Evolutionary conservation across 345 rosid genomes (phyloP), one percentile per base, ranked within the genome.

Genomic region (Eucalyptus curtisii): DNA sequence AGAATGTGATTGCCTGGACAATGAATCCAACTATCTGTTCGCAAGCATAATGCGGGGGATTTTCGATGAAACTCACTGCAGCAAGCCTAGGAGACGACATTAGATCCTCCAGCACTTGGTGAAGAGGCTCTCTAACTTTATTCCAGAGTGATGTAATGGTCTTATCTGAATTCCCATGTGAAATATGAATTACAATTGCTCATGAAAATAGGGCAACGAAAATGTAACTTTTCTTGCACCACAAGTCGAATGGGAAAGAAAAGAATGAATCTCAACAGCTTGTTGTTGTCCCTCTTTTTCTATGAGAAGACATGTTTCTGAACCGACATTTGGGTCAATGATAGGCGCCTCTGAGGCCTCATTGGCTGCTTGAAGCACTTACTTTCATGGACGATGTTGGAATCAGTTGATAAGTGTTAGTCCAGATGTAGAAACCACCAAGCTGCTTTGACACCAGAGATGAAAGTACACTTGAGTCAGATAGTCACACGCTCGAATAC

Each of bases 401-500:
- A 55, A 96, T 89, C 85, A 96, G 88, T 53, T 96, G 94, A 89
- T 92, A 96, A 12, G 94, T 94, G 89, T 92, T 92, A 57, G 99
- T 96, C 99, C 99, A 97, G 55, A 98, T 94, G 95, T 89, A 97
- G 95, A 98, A 95, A 44, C 99, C 96, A 7, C 98, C 99, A 80
- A 97, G 95, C 99, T 97, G 93, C 93, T 64, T 30, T 13, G 33
- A 64, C 37, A 64, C 33, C 33, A n/a, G 33, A 30, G 71, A 64
- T 13, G 71, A 64, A 64, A 64, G 19, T n/a, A 64, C 71, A 30
- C 71, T n/a, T 13, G 71, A 25, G 66, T 59, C 7, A 25, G 66
- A 25, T 27, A 27, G 66, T 59, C 66, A 11, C 37, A 13, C 8
- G 7, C 71, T 6, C 7, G n/a, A 27, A 13, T n/a, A 27, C 25